Evolutionary conservation across 495 filamentous ascomycete genomes (phyloP).

Genomic region (Chaetomium fimeti): DNA sequence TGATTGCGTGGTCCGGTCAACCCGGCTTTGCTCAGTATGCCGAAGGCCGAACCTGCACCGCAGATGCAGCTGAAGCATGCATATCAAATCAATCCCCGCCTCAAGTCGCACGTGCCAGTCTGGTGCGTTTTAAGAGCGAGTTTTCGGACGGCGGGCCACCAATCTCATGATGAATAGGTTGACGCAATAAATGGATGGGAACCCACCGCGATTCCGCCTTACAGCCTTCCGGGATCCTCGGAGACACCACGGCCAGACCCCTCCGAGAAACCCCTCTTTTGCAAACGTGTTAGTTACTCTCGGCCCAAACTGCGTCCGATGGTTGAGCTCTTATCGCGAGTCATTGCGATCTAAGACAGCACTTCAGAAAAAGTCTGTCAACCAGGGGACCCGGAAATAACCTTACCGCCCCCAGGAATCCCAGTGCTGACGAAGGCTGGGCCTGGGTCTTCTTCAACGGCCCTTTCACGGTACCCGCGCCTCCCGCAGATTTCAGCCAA

Average conservation of each 20-base stretch:
- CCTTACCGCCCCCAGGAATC: conserved; percentile 18
- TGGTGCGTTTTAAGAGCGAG: not conserved
- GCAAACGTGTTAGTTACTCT: conserved; percentile 8
- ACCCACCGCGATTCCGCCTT: not conserved
- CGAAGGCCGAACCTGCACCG: conserved; percentile 12
- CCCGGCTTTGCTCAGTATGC: not conserved
- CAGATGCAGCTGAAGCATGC: not conserved
- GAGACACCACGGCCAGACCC: not conserved
- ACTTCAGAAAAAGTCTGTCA: conserved; percentile 18
- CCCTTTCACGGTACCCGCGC: conserved; percentile 18
- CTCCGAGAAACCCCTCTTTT: not conserved
- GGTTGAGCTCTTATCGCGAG: conserved; percentile 1
- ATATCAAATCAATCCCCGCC: not conserved
- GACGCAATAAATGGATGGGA: not conserved
- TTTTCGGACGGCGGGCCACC: not conserved
- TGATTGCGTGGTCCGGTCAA: not conserved
- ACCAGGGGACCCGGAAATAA: conserved; percentile 25
- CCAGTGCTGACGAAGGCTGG: conserved; percentile 5
- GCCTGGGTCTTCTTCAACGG: not conserved
- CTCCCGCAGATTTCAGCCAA: conserved; percentile 27
- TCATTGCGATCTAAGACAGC: conserved; percentile 15
- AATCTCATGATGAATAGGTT: not conserved
- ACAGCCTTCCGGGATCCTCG: conserved; percentile 2
- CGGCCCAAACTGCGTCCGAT: not conserved
- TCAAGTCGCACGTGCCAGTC: conserved; percentile 5